These are phyloP conservation scores for Hanseniaspora uvarum DNA, from an alignment of 1,139 yeast species.

Conservation along the genomic window DNA sequence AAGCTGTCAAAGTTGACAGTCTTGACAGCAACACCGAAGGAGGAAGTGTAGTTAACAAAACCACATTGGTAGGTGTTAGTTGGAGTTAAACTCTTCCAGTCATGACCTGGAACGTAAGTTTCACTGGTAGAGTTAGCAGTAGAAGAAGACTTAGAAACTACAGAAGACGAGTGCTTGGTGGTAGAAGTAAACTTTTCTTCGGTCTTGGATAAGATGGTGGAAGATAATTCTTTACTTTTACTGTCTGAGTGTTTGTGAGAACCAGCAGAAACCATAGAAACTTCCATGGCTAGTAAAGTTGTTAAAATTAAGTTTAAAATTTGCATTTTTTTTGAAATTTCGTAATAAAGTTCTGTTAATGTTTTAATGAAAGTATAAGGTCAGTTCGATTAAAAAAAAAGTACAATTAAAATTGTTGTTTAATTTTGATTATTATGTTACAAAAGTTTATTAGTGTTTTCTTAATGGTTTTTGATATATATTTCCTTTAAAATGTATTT, in stretches of 20 bases:
- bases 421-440: background rate
- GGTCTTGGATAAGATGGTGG: background rate
- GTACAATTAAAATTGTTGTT: background rate
- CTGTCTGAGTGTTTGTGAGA: conserved; percentile 11
- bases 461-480: conserved; percentile 4
- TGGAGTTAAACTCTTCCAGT: conserved; percentile 68
- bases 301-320: conserved; percentile 12
- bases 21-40: conserved; percentile 61
- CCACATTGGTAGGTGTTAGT: conserved; percentile 48
- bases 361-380: conserved; percentile 15
- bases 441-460: conserved; percentile 1
- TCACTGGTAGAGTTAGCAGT: conserved; percentile 45
- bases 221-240: background rate
- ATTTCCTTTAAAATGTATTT: background rate
- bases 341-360: background rate
- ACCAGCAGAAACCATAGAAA: conserved; percentile 7
- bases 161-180: conserved; percentile 3
- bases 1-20: conserved; percentile 13
- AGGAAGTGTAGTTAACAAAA: conserved; percentile 46
- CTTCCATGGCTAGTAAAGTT: conserved; percentile 14
- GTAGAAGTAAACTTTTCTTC: background rate
- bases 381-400: conserved; percentile 15
- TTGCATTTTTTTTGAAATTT: conserved; percentile 14
- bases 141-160: conserved; percentile 29
- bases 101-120: conserved; percentile 53